Evolutionary conservation across 2,329 filamentous ascomycete genomes (phyloP).

Genomic region (Xylariaceae sp.): DNA sequence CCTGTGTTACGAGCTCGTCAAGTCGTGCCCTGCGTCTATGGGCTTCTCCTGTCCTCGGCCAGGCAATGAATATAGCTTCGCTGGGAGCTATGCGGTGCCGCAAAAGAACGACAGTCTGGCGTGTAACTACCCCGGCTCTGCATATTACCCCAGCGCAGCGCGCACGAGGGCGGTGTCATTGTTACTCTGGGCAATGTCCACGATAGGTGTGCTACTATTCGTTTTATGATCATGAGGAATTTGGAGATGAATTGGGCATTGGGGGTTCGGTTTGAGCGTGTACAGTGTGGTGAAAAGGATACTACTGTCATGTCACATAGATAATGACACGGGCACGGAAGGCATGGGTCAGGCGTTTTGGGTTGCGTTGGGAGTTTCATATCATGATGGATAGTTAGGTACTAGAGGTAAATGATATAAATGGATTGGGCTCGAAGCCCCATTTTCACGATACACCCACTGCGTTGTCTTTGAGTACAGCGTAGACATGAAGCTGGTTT

Average conservation of each 20-base stretch:
- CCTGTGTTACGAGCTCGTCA: slow-evolving; percentile 81
- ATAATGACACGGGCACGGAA: slow-evolving; percentile 16
- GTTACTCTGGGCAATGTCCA: slow-evolving; percentile 17
- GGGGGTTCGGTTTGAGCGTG: too few species aligned
- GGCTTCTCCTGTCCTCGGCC: slow-evolving; percentile 70
- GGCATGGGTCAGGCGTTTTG: slow-evolving; percentile 29
- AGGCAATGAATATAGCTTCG: slow-evolving; percentile 37
- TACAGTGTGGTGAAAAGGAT: too few species aligned
- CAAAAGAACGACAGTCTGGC: slow-evolving; percentile 31
- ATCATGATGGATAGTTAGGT: too few species aligned
- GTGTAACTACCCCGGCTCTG: slow-evolving; percentile 63
- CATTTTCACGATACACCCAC: too few species aligned
- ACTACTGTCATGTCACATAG: too few species aligned
- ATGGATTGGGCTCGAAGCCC: too few species aligned
- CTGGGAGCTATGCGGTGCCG: slow-evolving; percentile 44
- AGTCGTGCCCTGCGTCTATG: slow-evolving; percentile 76
- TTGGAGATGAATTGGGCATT: slow-evolving; percentile 3
- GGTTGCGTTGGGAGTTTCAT: slow-evolving; percentile 8
- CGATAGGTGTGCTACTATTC: slow-evolving; percentile 5
- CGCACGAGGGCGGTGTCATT: slow-evolving; percentile 23
- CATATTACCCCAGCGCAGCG: slow-evolving; percentile 46
- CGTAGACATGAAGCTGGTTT: too few species aligned
- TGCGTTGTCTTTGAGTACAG: too few species aligned
- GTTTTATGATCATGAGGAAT: slow-evolving; percentile 15
- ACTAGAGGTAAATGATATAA: too few species aligned